A percentile compares a stretch with the other conserved stretches of the same genome.
phyloP scores from a whole-genome alignment of 345 rosid species.

The Cochlearia excelsa region DNA sequence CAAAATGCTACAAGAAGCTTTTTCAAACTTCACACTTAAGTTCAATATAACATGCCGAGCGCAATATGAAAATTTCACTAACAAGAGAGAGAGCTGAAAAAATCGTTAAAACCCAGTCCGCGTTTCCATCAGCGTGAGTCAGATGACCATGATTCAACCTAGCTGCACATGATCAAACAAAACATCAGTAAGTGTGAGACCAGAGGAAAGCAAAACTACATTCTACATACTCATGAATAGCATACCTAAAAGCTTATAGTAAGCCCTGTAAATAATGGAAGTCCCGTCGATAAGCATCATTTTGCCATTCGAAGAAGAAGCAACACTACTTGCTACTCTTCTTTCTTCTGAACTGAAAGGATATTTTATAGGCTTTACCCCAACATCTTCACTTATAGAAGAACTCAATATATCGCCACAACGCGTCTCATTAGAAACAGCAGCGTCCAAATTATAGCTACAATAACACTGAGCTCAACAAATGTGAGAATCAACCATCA shows the following conservation, averaged over 20 bases:
- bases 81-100: constrained; percentile 86
- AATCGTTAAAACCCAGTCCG: constrained; percentile 95
- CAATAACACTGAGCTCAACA: constrained; percentile 46
- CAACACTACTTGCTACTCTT: constrained; percentile 29
- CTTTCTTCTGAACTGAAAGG: constrained; percentile 39
- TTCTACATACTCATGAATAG: not conserved
- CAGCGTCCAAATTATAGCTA: constrained; percentile 32
- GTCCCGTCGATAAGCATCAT: constrained; percentile 97
- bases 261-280: constrained; percentile 85
- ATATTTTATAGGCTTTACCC: constrained; percentile 30
- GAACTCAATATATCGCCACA: constrained; percentile 28
- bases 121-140: constrained; percentile 90
- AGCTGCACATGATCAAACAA: constrained; percentile 45
- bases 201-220: not conserved
- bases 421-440: constrained; percentile 36
- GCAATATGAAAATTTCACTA: constrained; percentile 36
- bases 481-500: too few species aligned
- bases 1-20: constrained; percentile 10
- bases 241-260: constrained; percentile 92
- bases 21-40: constrained; percentile 4
- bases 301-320: constrained; percentile 55
- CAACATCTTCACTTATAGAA: constrained; percentile 35
- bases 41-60: not conserved
- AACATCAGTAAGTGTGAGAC: constrained; percentile 13
- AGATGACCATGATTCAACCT: constrained; percentile 88